Base-by-base conservation (phyloP, 2,329 filamentous ascomycete genomes). In the Ilyonectria sp. region DNA sequence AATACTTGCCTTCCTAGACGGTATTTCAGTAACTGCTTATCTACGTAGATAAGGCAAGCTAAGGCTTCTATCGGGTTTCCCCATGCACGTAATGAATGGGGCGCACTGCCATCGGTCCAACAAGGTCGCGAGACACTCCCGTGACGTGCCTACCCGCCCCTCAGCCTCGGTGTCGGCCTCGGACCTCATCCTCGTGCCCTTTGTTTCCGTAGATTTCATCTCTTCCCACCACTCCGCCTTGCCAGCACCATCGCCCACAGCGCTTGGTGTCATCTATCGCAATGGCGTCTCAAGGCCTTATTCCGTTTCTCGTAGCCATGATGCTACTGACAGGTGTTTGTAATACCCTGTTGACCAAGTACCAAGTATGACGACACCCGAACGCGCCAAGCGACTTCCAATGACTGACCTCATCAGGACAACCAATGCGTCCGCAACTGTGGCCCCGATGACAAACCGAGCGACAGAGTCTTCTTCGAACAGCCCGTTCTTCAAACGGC, bases 361-460 rank as follows among this genome's bases (percentile, higher is more conserved):
- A 95, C 78, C 95, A 98, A 85, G 94, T 95, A 82, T 68, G 84
- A 79, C 50, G 47, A 68, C 60, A 67, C n/a, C 21, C 43, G 29
- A 58, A 54, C 55, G 52, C 26, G 55, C 54, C 46, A 46, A 19
- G 29, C 60, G 35, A 46, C 21, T 56, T 46, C 26, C 26, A 23
- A 47, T 68, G 44, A 64, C 60, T 69, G 47, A 53, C 44, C 31
- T 53, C 19, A 23, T 56, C 58, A 94, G 93, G 96, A 99, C 80
- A 97, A 97, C 86, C 94, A 98, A 91, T 99, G 96, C 83, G 93
- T 98, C 46, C 89, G 93, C 72, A 90, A 98, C 84, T 99, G 96
- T 85, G 90, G 94, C 75, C 69, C 68, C 29, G 86, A 89, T 67
- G 85, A 88, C 23, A 84, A 94, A 75, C 88, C 89, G 10, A 87